Base-by-base conservation (phyloP, 805 yeast genomes). In the Metschnikowia orientalis region DNA sequence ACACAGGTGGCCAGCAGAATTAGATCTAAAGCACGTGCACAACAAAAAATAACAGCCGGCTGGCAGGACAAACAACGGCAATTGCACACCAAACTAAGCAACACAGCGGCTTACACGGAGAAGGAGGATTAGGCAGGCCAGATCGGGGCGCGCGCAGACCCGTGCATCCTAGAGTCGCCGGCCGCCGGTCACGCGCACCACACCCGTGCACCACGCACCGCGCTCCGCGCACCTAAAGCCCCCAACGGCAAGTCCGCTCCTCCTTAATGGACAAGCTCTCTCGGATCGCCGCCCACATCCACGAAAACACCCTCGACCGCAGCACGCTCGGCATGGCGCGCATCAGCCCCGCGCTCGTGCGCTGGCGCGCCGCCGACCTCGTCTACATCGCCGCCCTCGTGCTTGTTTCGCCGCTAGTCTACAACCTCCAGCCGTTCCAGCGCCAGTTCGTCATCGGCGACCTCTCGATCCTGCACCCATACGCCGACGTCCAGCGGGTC, bases 361-460 rank as follows among this genome's bases (percentile, higher is more conserved):
- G 30, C 29, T 47, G 51, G 51, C 28, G 45, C 13, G 28, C 40
- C 25, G 30, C 52, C 9, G 59, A 54, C 31, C 34, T 45, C 25
- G 30, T 39, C 13, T 44, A 51, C 14, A 23, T 61, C 6, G 51
- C 37, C 2, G 30, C 52, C 4, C 47, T 63, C 15, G 23, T 47
- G 19, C 47, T 53, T 8, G 21, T 44, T 12, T 57, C 51, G 47
- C 41, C 48, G 20, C 14, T 55, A 9, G 48, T 50, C 13, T 47
- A 50, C 39, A 25, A 41, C 29, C 23, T 63, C 10, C 38, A 48
- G 28, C 96, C 96, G 1, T 83, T 82, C 53, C 76, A 85, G 53
- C 70, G 95, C 48, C 86, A 81, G 48, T 90, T 90, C 53, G 71
- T 65, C 31, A 59, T 89, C 34, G 77, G 79, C 51, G 96, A 90